These are phyloP conservation scores for Beauveria asiatica DNA, from an alignment of 2,329 filamentous ascomycete species.

Conservation along the genomic window DNA sequence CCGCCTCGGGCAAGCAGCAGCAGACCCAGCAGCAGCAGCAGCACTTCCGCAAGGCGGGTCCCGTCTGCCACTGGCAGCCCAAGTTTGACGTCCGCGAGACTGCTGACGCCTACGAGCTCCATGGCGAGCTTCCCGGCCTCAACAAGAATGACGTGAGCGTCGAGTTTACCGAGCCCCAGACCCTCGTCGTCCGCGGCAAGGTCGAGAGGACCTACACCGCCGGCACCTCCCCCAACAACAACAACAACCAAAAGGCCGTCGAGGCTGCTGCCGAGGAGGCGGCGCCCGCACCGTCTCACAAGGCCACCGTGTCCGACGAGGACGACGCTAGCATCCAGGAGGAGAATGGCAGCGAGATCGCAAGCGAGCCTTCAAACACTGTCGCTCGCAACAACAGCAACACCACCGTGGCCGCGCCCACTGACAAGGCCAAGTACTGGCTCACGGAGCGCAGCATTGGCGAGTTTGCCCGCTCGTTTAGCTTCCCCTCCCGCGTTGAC, in stretches of 20 bases:
- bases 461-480: constrained; percentile 60
- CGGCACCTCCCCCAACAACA: constrained; percentile 37
- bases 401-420: constrained; percentile 18
- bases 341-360: constrained; percentile 22
- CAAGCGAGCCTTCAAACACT: constrained; percentile 18
- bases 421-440: constrained; percentile 57
- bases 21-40: constrained; percentile 18
- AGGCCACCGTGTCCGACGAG: constrained; percentile 61
- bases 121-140: constrained; percentile 72
- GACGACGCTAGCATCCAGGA: constrained; percentile 25
- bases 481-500: constrained; percentile 57
- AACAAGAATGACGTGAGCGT: constrained; percentile 66
- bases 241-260: constrained; percentile 17
- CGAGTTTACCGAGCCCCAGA: constrained; percentile 71
- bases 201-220: constrained; percentile 56
- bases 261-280: constrained; percentile 39
- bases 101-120: constrained; percentile 60
- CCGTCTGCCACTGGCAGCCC: constrained; percentile 55
- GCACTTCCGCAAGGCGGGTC: constrained; percentile 14
- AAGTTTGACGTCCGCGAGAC: constrained; percentile 73
- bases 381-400: constrained; percentile 22
- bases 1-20: not conserved
- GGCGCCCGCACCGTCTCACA: constrained; percentile 34
- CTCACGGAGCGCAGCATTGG: constrained; percentile 57
- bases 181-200: constrained; percentile 60